A percentile compares a stretch with the other conserved stretches of the same genome.
Conservation (phyloP, 345 rosid genomes). For the Citropsis articulata region DNA sequence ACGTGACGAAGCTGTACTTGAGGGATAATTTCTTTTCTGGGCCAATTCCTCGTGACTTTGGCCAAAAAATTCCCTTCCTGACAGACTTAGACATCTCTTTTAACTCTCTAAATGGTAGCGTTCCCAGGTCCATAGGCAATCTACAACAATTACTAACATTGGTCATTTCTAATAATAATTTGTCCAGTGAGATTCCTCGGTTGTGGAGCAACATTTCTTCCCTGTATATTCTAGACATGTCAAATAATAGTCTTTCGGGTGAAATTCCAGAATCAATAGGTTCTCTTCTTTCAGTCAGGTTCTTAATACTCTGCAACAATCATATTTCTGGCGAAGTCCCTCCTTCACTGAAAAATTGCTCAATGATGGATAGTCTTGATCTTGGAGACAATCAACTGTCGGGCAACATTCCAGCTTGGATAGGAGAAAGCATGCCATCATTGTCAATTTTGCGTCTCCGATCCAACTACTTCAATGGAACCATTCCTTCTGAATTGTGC, state of each 20-base stretch:
- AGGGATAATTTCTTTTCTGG: conserved; percentile 14
- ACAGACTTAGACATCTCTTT: conserved; percentile 9
- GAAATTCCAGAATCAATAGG: conserved; percentile 18
- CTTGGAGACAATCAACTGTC: conserved; percentile 14
- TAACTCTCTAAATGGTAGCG: conserved; percentile 19
- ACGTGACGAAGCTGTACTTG: conserved; percentile 12
- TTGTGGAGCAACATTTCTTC: background rate
- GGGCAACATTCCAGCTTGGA: conserved; percentile 23
- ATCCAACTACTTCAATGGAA: conserved; percentile 9
- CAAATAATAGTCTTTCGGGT: conserved; percentile 17
- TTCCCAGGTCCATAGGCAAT: conserved; percentile 18
- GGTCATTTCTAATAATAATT: conserved; percentile 12
- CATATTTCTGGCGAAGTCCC: conserved; percentile 23
- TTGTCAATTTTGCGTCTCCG: conserved; percentile 4
- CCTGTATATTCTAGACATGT: conserved; percentile 7
- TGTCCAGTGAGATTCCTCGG: conserved; percentile 16
- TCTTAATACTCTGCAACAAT: conserved; percentile 9
- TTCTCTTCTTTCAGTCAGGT: background rate
- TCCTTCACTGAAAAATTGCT: background rate
- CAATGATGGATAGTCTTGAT: background rate
- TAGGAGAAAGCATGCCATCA: conserved; percentile 15
- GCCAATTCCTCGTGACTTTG: conserved; percentile 10
- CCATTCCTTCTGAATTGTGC: conserved; percentile 18
- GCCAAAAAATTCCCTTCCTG: background rate
- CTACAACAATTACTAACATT: background rate